Evolutionary conservation across 2,329 filamentous ascomycete species (phyloP), one percentile per base, ranked within the genome.

Genomic region (Trichoderma endophyticum): DNA sequence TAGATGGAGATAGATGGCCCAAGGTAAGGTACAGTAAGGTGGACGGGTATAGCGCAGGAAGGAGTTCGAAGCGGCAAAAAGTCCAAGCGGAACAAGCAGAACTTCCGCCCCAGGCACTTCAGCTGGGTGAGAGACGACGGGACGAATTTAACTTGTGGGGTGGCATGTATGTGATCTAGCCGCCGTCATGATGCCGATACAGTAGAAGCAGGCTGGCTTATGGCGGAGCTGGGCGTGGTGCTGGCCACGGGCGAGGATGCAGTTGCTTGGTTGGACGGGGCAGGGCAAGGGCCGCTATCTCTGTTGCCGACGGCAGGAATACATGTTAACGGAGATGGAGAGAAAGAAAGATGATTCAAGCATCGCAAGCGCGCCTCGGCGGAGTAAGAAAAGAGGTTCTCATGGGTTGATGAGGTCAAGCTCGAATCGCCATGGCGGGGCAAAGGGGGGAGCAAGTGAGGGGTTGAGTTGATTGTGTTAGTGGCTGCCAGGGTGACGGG

Each of bases 391-490:
- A 24, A 39, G 70, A 71, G 60, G 48, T 26, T 57, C 26, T 32
- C 30, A 54, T 32, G n/a, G 57, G 30, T 36, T 36, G 61, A 67
- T 71, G 70, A 71, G 70, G 70, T 71, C 70, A 56, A 71, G 26
- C 32, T 34, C 56, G 28, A 67, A 54, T 61, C 32, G 70, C 43
- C 61, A n/a, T 71, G 63, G 70, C 70, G 70, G 70, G 70, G 62
- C 56, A 32, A 66, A 48, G 8, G 43, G 43, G 43, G 43, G 43
- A 48, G 70, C n/a, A 56, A 61, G 18, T 71, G 69, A 71, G 70
- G 70, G 70, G 62, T 71, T 48, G 51, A 36, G 39, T 48, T 18
- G 21, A 28, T 28, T 15, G 21, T 34, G 36, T 26, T 56, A 57
- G 59, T 63, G 59, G 48, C 14, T 28, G 30, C 32, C 28, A 67